A percentile compares a stretch with the other conserved stretches of the same genome.
These are phyloP conservation scores for Pochonia chlamydosporia DNA, from an alignment of 2,329 filamentous ascomycete species.

Conservation along the genomic window DNA sequence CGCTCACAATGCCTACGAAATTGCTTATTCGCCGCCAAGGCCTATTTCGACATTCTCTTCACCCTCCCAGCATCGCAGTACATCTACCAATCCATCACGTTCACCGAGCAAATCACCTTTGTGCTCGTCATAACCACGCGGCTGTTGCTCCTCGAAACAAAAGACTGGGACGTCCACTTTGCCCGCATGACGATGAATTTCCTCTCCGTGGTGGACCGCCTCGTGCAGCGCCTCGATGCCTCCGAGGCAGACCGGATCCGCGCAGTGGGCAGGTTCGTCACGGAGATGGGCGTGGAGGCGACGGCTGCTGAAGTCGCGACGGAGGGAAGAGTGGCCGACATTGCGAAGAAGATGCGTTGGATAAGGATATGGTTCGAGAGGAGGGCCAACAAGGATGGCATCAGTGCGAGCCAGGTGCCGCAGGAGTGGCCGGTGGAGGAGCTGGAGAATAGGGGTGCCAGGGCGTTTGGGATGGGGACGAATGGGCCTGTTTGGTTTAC, in stretches of 20 bases:
- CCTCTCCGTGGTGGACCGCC: conserved; percentile 9
- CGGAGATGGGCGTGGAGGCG: conserved; percentile 13
- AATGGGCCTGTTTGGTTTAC: conserved; percentile 14
- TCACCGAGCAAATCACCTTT: conserved; percentile 13
- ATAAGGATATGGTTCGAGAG: conserved; percentile 27
- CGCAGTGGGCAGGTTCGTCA: conserved; percentile 11
- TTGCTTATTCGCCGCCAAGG: conserved; percentile 27
- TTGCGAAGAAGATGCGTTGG: conserved; percentile 16
- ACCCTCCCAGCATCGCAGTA: conserved; percentile 19
- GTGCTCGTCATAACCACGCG: conserved; percentile 14
- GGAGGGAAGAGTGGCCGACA: not conserved
- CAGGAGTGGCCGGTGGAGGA: conserved; percentile 10
- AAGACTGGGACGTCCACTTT: conserved; percentile 17
- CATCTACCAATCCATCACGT: conserved; percentile 15
- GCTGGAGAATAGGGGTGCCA: not conserved
- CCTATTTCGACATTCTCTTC: conserved; percentile 26
- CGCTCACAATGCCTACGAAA: conserved; percentile 27
- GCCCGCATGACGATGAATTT: conserved; percentile 15
- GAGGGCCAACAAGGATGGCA: conserved; percentile 9
- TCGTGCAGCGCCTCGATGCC: conserved; percentile 9
- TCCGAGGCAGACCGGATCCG: conserved; percentile 8
- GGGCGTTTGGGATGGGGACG: not conserved
- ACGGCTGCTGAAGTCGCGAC: conserved; percentile 15
- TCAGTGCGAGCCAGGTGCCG: conserved; percentile 6
- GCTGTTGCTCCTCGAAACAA: conserved; percentile 16